Evolutionary conservation across 371 early-diverging fungal species (phyloP).

Genomic region (Smittium culicis): DNA sequence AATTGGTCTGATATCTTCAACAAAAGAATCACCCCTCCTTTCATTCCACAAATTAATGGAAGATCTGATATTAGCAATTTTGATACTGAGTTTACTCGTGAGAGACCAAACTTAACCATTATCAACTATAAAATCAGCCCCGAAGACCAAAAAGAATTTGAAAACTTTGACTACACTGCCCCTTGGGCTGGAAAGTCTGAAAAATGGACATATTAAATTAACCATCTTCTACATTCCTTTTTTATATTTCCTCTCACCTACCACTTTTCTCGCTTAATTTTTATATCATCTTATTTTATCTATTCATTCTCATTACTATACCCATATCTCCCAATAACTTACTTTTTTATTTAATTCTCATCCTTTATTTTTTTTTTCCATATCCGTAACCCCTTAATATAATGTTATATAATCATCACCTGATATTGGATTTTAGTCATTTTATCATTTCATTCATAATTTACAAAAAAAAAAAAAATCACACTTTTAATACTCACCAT

Average conservation of each 20-base stretch:
- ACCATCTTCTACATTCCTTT: neutral
- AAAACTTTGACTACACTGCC: slow-evolving; percentile 78
- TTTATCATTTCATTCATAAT: too few species aligned
- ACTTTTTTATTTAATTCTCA: too few species aligned
- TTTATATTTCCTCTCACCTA: neutral
- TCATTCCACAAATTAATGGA: slow-evolving; percentile 62
- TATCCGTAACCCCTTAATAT: too few species aligned
- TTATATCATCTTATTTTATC: neutral
- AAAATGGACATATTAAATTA: slow-evolving; percentile 28
- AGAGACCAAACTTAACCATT: slow-evolving; percentile 78
- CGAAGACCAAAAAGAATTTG: slow-evolving; percentile 80
- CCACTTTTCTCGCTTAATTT: neutral
- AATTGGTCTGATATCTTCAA: slow-evolving; percentile 83
- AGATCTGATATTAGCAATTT: slow-evolving; percentile 88
- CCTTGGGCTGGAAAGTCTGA: slow-evolving; percentile 55
- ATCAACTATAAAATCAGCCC: slow-evolving; percentile 57
- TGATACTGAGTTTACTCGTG: slow-evolving; percentile 85
- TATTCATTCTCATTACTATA: neutral
- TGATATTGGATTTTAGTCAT: too few species aligned
- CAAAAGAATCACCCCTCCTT: slow-evolving; percentile 73
- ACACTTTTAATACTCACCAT: too few species aligned
- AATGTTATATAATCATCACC: too few species aligned
- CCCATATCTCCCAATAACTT: neutral
- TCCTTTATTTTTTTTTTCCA: too few species aligned
- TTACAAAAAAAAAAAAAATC: too few species aligned